Conservation (phyloP, 768 basidiomycete species). For the Tylopilus subfusipes region DNA sequence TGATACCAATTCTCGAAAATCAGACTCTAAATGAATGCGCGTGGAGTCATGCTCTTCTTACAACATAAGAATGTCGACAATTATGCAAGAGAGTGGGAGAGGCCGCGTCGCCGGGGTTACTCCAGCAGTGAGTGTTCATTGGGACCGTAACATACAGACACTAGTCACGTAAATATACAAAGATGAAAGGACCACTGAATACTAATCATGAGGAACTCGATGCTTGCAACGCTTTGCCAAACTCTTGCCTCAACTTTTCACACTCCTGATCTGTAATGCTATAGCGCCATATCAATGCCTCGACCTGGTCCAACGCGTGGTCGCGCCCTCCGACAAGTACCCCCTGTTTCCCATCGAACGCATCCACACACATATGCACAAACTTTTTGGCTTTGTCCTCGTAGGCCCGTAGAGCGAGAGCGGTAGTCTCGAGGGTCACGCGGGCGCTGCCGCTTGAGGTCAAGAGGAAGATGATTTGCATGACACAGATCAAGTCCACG, state of each 20-base stretch:
- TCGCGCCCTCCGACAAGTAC: conserved; percentile 7
- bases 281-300: conserved; percentile 10
- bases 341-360: conserved; percentile 1
- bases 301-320: conserved; percentile 10
- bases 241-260: neutral
- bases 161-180: neutral
- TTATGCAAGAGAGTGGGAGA: no score
- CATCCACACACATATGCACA: neutral
- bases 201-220: neutral
- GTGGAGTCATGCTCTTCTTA: no score
- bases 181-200: neutral
- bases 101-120: no score
- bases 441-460: neutral
- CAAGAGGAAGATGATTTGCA: conserved; percentile 12
- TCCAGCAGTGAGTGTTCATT: neutral
- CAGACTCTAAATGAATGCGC: no score
- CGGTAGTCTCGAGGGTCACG: neutral
- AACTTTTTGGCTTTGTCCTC: neutral
- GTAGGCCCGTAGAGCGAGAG: neutral
- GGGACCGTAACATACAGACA: neutral
- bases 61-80: no score
- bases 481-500: conserved; percentile 14
- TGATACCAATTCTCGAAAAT: no score
- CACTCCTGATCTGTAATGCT: conserved; percentile 9
- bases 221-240: neutral